A percentile compares a stretch with the other conserved stretches of the same genome.
Evolutionary conservation across 139 green algal species (phyloP).

Genomic region (Chlorella ohadii): DNA sequence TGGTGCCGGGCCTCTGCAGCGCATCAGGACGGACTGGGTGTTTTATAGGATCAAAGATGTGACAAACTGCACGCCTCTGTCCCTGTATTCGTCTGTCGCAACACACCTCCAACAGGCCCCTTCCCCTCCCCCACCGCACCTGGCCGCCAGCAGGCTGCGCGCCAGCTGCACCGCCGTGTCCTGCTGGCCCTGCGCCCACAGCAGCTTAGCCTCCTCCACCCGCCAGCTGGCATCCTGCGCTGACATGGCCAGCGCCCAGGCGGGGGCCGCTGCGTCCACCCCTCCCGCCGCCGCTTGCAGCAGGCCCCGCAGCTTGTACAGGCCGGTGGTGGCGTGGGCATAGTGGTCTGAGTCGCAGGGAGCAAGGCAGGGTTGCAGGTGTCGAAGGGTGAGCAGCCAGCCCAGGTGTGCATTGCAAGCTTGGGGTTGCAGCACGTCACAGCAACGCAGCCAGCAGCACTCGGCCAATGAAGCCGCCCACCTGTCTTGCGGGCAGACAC

Average conservation of each 20-base stretch:
- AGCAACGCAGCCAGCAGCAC: too few species aligned
- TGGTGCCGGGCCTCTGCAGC: not conserved
- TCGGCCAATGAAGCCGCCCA: too few species aligned
- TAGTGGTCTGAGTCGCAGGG: constrained; percentile 22
- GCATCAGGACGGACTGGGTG: not conserved
- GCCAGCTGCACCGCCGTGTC: constrained; percentile 55
- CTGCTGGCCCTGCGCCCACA: constrained; percentile 76
- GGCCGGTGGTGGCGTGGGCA: constrained; percentile 36
- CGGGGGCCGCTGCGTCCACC: not conserved
- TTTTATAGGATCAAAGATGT: too few species aligned
- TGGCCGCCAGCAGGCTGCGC: constrained; percentile 25
- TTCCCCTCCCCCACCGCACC: not conserved
- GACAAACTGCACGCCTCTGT: too few species aligned
- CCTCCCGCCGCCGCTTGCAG: not conserved
- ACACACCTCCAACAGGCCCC: not conserved
- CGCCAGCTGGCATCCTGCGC: constrained; percentile 44
- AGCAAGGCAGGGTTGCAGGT: not conserved
- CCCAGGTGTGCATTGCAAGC: too few species aligned
- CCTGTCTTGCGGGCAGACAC: constrained; percentile 60
- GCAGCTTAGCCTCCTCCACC: constrained; percentile 84
- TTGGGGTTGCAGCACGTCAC: too few species aligned
- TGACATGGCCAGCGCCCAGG: constrained; percentile 8
- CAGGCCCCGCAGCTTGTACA: constrained; percentile 45
- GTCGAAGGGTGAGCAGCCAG: too few species aligned
- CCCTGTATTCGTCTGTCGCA: too few species aligned